phyloP scores from a whole-genome alignment of 768 basidiomycete species.

The Mrakia frigida region DNA sequence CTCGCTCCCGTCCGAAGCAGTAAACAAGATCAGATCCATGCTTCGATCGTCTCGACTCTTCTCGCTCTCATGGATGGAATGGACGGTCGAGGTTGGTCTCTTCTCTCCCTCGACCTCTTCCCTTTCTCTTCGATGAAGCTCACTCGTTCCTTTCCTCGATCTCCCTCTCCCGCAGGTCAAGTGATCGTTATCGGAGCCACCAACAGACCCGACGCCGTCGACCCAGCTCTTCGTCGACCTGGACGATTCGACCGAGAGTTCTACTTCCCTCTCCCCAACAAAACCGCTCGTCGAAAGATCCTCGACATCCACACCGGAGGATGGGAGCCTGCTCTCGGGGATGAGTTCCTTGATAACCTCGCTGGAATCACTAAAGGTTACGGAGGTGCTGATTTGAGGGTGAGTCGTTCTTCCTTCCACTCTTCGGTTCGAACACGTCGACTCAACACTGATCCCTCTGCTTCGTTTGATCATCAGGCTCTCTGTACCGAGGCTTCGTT shows the following conservation, averaged over 20 bases:
- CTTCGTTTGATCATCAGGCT: slow-evolving; percentile 53
- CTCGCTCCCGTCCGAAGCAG: slow-evolving; percentile 96
- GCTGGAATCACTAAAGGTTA: slow-evolving; percentile 93
- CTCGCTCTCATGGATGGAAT: slow-evolving; percentile 98
- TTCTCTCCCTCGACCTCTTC: too few species aligned
- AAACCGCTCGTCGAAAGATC: slow-evolving; percentile 82
- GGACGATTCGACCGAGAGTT: slow-evolving; percentile 97
- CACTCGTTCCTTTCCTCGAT: not conserved
- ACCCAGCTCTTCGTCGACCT: slow-evolving; percentile 87
- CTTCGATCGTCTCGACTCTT: slow-evolving; percentile 91
- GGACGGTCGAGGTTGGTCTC: slow-evolving; percentile 72
- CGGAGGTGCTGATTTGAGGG: slow-evolving; percentile 92
- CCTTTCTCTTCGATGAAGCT: not conserved
- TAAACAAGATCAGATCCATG: slow-evolving; percentile 98
- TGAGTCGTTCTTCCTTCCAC: slow-evolving; percentile 49
- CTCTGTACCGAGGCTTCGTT: slow-evolving; percentile 94
- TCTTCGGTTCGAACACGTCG: too few species aligned
- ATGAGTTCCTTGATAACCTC: slow-evolving; percentile 57
- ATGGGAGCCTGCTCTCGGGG: slow-evolving; percentile 77
- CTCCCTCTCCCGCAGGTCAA: slow-evolving; percentile 52
- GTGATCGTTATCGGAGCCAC: slow-evolving; percentile 98
- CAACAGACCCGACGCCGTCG: slow-evolving; percentile 94
- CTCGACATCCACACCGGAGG: slow-evolving; percentile 79
- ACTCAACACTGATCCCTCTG: not conserved
- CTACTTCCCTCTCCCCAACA: slow-evolving; percentile 84